Evolutionary conservation across 805 yeast genomes (phyloP), one percentile per base, ranked within the genome.

Genomic region (Maudiozyma serrabonitensis): DNA sequence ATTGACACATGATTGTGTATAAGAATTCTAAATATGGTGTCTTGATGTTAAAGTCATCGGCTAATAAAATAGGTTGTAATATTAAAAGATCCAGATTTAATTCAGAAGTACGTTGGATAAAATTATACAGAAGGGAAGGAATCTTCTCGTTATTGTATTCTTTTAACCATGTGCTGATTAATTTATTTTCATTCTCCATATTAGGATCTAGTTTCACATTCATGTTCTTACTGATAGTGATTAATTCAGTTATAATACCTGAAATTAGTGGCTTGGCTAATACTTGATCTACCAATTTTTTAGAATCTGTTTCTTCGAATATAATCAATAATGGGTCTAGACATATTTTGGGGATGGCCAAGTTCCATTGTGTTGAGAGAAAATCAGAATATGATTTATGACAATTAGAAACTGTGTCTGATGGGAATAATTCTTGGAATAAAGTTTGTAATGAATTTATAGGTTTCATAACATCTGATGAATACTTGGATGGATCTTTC

Each of bases 11-110:
- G 48, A 80, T 76, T 2, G 95, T 86, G 62, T 87, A 90, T 50
- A 87, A 70, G 55, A 86, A 87, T 68, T 90, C 96, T 62, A 90
- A 71, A 63, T 89, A 89, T 2, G 97, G 96, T 0, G 96, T 87
- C 60, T 84, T 82, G 46, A 87, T 81, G 45, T 84, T 82, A 61
- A 78, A 77, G 62, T 88, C 95, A 68, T 88, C 96, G 15, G 93
- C 95, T 50, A 88, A 71, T 48, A 88, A 69, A 49, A 90, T 90
- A 8, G 96, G 96, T 61, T 87, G 93, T 52, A 89, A 73, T 49
- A 89, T 69, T 42, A 87, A 71, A 58, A 87, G 70, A 66, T 89
- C 96, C 41, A 84, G 69, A 52, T 82, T 80, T 52, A 85, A 45
- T 4, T 25, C 62, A 44, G 55, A 50, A 8, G 76, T 78, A 56